These are phyloP conservation scores for Cylindrotheca closterium DNA, from an alignment of 108 stramenopile genomes.

Conservation along the genomic window DNA sequence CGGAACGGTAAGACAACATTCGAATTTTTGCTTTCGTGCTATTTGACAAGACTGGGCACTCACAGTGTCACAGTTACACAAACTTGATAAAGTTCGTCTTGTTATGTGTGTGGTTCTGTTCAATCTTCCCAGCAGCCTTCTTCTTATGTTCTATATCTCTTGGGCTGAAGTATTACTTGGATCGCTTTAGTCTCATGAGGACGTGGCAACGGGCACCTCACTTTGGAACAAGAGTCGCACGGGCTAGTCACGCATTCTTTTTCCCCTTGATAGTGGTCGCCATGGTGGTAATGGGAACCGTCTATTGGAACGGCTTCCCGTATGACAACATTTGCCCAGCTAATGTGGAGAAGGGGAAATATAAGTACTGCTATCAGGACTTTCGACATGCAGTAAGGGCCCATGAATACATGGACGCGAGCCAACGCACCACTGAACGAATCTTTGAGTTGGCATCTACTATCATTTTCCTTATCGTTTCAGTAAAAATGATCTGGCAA, in stretches of 20 bases:
- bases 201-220: slow-evolving; percentile 79
- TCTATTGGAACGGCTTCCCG: slow-evolving; percentile 79
- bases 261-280: slow-evolving; percentile 56
- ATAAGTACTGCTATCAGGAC: slow-evolving; percentile 44
- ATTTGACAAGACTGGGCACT: too few relatives aligned
- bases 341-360: slow-evolving; percentile 2
- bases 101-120: slow-evolving; percentile 73
- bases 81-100: slow-evolving; percentile 45
- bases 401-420: slow-evolving; percentile 67
- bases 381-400: slow-evolving; percentile 12
- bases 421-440: slow-evolving; percentile 58
- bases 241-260: slow-evolving; percentile 74
- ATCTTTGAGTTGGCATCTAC: slow-evolving; percentile 63
- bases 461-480: slow-evolving; percentile 16
- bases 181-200: slow-evolving; percentile 72
- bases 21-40: too few relatives aligned
- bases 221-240: slow-evolving; percentile 61
- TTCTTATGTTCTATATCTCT: slow-evolving; percentile 76
- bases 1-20: slow-evolving; percentile 71
- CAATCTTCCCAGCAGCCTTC: slow-evolving; percentile 74
- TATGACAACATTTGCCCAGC: slow-evolving; percentile 78
- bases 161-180: slow-evolving; percentile 64
- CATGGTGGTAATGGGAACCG: slow-evolving; percentile 71
- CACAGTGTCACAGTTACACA: not conserved
- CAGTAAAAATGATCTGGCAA: slow-evolving; percentile 19